phyloP scores from a whole-genome alignment of 176 grass and related monocot genomes.

The Musa beccarii region DNA sequence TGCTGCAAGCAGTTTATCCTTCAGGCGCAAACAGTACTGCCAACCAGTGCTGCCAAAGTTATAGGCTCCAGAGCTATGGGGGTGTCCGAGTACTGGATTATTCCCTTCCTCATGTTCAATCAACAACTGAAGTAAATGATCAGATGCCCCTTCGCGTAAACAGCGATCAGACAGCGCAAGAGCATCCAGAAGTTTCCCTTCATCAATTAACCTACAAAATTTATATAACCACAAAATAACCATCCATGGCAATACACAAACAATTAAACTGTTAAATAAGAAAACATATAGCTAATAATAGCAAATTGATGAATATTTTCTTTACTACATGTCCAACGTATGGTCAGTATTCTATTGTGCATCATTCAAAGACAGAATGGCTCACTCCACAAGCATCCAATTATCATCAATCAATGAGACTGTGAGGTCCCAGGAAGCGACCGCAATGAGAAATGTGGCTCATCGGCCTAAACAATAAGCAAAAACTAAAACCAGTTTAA shows the following conservation, averaged over 20 bases:
- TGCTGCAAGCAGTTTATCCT: slow-evolving; percentile 80
- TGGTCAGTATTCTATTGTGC: too few relatives aligned
- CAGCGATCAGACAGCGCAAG: slow-evolving; percentile 89
- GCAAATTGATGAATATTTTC: background rate
- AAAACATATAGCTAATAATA: background rate
- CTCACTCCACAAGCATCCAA: too few relatives aligned
- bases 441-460: too few relatives aligned
- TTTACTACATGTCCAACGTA: too few relatives aligned
- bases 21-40: slow-evolving; percentile 87
- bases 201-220: slow-evolving; percentile 79
- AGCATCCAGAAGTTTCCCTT: slow-evolving; percentile 93
- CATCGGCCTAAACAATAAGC: too few relatives aligned
- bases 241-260: slow-evolving; percentile 14
- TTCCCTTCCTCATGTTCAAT: slow-evolving; percentile 54
- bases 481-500: too few relatives aligned
- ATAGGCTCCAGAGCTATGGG: slow-evolving; percentile 26
- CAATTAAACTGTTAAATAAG: background rate
- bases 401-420: too few relatives aligned
- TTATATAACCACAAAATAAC: slow-evolving; percentile 22
- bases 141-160: slow-evolving; percentile 82
- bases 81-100: slow-evolving; percentile 30
- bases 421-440: too few relatives aligned
- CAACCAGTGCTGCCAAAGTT: slow-evolving; percentile 58
- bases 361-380: too few relatives aligned
- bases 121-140: slow-evolving; percentile 77